A percentile compares a stretch with the other conserved stretches of the same genome.
Conservation (phyloP, 208 protist genomes). For the Angomonas ambiguus region DNA sequence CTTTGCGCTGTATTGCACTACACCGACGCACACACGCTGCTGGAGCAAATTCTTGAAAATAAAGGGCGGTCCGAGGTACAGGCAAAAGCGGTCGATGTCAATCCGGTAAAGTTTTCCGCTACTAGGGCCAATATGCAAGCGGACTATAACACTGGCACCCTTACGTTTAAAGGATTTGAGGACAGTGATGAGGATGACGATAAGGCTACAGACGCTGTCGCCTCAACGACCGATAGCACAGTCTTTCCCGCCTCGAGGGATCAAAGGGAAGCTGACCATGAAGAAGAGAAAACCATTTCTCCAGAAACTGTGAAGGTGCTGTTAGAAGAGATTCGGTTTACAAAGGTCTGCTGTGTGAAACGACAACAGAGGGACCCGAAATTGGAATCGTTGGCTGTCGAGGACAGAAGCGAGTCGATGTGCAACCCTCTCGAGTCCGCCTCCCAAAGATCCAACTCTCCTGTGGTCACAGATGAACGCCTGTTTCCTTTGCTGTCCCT, state of each 20-base stretch:
- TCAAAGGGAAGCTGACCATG: not conserved
- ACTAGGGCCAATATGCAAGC: slow-evolving; percentile 30
- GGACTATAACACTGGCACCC: slow-evolving; percentile 71
- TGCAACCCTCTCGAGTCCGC: not conserved
- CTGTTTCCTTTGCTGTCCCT: slow-evolving; percentile 9
- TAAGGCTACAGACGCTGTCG: not conserved
- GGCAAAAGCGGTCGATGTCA: not conserved
- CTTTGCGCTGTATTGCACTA: slow-evolving; percentile 50
- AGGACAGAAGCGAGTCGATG: not conserved
- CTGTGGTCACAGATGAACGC: slow-evolving; percentile 7
- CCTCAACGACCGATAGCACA: not conserved
- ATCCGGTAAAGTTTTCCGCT: not conserved
- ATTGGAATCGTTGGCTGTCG: not conserved
- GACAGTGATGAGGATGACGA: slow-evolving; percentile 40
- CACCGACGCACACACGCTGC: slow-evolving; percentile 36
- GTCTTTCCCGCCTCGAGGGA: not conserved
- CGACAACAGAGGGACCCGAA: not conserved
- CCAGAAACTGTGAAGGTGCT: slow-evolving; percentile 6
- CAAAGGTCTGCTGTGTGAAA: not conserved
- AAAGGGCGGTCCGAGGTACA: not conserved
- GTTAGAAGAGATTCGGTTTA: slow-evolving; percentile 14
- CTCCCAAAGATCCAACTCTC: not conserved
- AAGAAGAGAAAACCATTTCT: not conserved
- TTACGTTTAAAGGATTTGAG: slow-evolving; percentile 62
- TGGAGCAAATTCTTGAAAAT: slow-evolving; percentile 12